Percentiles rank a stretch among this genome's conserved stretches.
These are phyloP conservation scores for Boletus hoseneyae DNA, from an alignment of 1,284 basidiomycete genomes.

Conservation along the genomic window DNA sequence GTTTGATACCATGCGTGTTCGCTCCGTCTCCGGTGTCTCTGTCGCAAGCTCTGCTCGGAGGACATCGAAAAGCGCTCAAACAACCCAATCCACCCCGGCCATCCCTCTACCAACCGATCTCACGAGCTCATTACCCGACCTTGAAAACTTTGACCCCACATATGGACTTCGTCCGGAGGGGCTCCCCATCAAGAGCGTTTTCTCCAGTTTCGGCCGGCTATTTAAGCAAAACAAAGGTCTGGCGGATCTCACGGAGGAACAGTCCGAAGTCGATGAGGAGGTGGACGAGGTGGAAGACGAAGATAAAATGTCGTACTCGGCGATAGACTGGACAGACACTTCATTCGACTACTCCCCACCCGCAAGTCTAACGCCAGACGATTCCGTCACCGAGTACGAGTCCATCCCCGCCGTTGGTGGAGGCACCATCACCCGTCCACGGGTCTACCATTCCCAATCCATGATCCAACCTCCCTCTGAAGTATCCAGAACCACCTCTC, in stretches of 20 bases:
- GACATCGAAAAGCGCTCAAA: slow-evolving; percentile 16
- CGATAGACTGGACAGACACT: slow-evolving; percentile 65
- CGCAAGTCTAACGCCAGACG: slow-evolving; percentile 29
- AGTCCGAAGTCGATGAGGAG: slow-evolving; percentile 45
- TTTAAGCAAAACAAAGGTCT: slow-evolving; percentile 69
- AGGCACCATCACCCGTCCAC: slow-evolving; percentile 68
- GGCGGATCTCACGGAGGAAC: slow-evolving; percentile 75
- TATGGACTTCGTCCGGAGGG: slow-evolving; percentile 95
- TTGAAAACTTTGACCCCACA: slow-evolving; percentile 93
- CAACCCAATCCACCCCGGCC: slow-evolving; percentile 24
- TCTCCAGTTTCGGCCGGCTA: slow-evolving; percentile 68
- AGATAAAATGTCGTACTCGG: slow-evolving; percentile 49
- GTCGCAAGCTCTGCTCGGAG: slow-evolving; percentile 33
- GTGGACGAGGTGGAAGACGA: slow-evolving; percentile 43
- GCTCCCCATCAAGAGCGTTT: slow-evolving; percentile 71
- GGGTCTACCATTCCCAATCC: slow-evolving; percentile 72
- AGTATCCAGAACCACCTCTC: slow-evolving; percentile 13
- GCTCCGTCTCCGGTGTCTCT: slow-evolving; percentile 35
- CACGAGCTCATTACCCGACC: slow-evolving; percentile 60
- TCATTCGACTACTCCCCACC: slow-evolving; percentile 37
- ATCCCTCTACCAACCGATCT: slow-evolving; percentile 34
- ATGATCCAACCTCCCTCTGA: slow-evolving; percentile 49
- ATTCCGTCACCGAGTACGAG: slow-evolving; percentile 52
- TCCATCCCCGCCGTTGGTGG: slow-evolving; percentile 78
- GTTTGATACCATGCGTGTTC: slow-evolving; percentile 28